A percentile compares a stretch with the other conserved stretches of the same genome.
These are phyloP conservation scores for Pythium chondricola DNA, from an alignment of 352 stramenopile genomes.

Conservation along the genomic window DNA sequence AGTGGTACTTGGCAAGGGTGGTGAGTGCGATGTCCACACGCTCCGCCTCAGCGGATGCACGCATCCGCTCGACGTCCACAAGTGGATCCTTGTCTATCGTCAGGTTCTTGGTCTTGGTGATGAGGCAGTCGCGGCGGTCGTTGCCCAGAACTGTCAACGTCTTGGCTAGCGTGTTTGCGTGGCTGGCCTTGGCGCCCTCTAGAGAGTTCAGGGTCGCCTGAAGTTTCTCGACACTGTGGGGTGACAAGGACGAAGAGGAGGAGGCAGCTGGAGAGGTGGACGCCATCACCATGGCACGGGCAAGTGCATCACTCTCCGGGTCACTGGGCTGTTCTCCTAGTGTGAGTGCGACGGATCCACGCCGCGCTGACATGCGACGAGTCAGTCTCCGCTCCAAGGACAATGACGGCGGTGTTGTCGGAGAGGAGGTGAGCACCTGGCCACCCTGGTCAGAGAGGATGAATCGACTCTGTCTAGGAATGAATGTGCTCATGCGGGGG, in stretches of 20 bases:
- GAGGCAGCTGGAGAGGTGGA: not conserved
- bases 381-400: not conserved
- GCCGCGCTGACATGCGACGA: not conserved
- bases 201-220: constrained; percentile 42
- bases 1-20: constrained; percentile 27
- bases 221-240: constrained; percentile 47
- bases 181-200: constrained; percentile 33
- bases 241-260: not conserved
- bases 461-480: not conserved
- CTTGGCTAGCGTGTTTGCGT: constrained; percentile 30
- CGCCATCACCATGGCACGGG: not conserved
- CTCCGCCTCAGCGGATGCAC: constrained; percentile 32
- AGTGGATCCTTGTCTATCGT: constrained; percentile 25
- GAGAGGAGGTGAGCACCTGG: too few relatives aligned
- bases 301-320: constrained; percentile 9
- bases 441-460: not conserved
- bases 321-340: not conserved
- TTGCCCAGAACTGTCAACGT: constrained; percentile 38
- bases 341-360: constrained; percentile 9
- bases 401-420: constrained; percentile 3
- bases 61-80: constrained; percentile 45
- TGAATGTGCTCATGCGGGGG: constrained; percentile 1
- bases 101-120: constrained; percentile 44
- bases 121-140: constrained; percentile 47
- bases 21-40: constrained; percentile 23